Base-by-base conservation (phyloP, 495 filamentous ascomycete genomes). In the Ramalina intermedia region DNA sequence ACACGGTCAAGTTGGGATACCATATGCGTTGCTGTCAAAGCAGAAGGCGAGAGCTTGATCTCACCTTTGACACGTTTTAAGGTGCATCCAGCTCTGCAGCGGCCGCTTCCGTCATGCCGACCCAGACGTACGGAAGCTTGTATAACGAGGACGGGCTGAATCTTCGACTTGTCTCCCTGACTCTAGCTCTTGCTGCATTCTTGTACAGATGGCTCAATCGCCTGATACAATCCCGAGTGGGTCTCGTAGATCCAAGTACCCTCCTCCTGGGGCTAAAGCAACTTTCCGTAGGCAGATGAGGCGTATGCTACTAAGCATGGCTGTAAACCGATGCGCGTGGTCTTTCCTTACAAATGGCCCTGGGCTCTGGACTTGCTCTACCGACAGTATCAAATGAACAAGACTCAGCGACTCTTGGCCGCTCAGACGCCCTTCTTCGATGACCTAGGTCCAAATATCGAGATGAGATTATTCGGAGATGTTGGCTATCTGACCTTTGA, bases 301-400 rank as follows among this genome's bases (percentile, higher is more conserved):
- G 44, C 21, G 5, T 57, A 57, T 37, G 51, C 48, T 21, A 12
- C 40, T 12, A 48, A 49, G 23, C 40, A 61, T 53, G 59, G 59
- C 37, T 70, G 68, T 46, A 47, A 66, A 45, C 56, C 55, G 20
- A 63, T 66, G 20, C 59, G 55, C 17, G 20, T 26, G 18, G 52
- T 57, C 27, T 44, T 63, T 11, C 54, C 64, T 9, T 62, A 60
- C 18, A 59, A 58, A 52, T 69, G 65, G 63, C 66, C 64, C 3
- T 51, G 69, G 0, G 65, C 64, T n/a, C 52, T 68, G 43, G 64
- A 70, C 38, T 52, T 66, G 27, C 62, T 69, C 39, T 56, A 60
- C 47, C 53, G 64, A 44, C 55, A 64, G 21, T 65, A 59, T 54
- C 42, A 57, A 8, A 58, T 61, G n/a, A 62, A 64, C 48, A 41